Percentiles rank a stretch among this genome's conserved stretches.
phyloP scores from a whole-genome alignment of 345 rosid species.

The Gossypium ekmanianum region DNA sequence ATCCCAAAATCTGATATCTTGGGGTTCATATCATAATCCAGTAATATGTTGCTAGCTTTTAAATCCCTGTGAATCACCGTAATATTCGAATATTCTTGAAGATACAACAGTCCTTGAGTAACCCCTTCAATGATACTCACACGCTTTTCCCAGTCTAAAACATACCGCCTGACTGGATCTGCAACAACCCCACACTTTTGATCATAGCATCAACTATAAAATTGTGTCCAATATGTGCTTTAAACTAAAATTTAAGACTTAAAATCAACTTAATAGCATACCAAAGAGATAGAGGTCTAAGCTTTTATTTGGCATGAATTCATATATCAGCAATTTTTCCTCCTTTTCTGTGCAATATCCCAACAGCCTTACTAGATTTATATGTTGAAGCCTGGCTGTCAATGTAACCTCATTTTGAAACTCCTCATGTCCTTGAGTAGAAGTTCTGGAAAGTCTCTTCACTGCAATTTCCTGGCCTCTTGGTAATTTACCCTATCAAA shows the following conservation, averaged over 20 bases:
- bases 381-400: conserved; percentile 24
- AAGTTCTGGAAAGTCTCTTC: conserved; percentile 17
- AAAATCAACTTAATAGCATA: conserved; percentile 8
- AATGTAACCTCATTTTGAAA: conserved; percentile 30
- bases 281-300: conserved; percentile 26
- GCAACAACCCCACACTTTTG: background rate
- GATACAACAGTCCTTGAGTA: conserved; percentile 33
- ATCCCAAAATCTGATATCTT: conserved; percentile 10
- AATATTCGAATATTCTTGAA: conserved; percentile 29
- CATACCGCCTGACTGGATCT: background rate
- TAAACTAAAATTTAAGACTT: background rate
- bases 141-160: background rate
- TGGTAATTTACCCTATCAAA: conserved; percentile 13
- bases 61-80: conserved; percentile 24
- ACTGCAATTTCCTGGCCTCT: conserved; percentile 19
- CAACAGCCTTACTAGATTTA: conserved; percentile 22
- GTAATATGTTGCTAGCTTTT: conserved; percentile 14
- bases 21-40: conserved; percentile 5
- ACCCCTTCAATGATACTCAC: background rate
- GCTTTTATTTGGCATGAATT: conserved; percentile 31
- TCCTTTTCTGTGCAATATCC: conserved; percentile 21
- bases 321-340: conserved; percentile 31
- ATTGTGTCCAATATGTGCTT: background rate
- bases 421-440: conserved; percentile 23
- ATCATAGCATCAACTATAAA: background rate